A percentile compares a stretch with the other conserved stretches of the same genome.
Evolutionary conservation across 1,139 yeast genomes (phyloP).

Genomic region (Yamadazyma atmosphaerica): DNA sequence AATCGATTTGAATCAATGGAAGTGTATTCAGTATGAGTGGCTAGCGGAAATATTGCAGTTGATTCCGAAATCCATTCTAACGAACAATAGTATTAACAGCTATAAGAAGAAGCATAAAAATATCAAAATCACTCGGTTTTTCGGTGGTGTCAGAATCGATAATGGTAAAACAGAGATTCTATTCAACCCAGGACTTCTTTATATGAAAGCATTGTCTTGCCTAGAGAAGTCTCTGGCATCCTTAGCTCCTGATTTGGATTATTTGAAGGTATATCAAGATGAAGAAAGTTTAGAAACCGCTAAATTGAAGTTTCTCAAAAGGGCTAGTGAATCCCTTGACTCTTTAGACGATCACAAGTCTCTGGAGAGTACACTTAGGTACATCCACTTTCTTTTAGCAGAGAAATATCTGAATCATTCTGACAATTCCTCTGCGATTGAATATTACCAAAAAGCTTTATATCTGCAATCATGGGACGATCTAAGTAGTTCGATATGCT

Average conservation of each 20-base stretch:
- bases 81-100: constrained; percentile 17
- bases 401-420: constrained; percentile 37
- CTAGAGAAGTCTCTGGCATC: constrained; percentile 4
- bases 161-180: constrained; percentile 30
- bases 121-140: constrained; percentile 18
- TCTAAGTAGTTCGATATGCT: constrained; percentile 3
- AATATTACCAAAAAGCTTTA: constrained; percentile 26
- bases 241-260: constrained; percentile 11
- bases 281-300: constrained; percentile 3
- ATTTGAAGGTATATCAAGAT: constrained; percentile 4
- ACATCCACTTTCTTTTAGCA: constrained; percentile 50
- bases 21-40: constrained; percentile 50
- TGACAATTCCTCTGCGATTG: constrained; percentile 28
- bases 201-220: constrained; percentile 22
- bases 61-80: constrained; percentile 45
- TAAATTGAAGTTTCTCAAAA: constrained; percentile 9
- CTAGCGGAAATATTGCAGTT: constrained; percentile 54
- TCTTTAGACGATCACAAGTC: constrained; percentile 11
- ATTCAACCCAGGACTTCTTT: constrained; percentile 31
- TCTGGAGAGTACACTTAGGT: constrained; percentile 12
- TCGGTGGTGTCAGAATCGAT: constrained; percentile 36
- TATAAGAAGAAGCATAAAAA: constrained; percentile 13
- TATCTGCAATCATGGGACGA: constrained; percentile 7
- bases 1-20: constrained; percentile 33
- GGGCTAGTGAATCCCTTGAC: constrained; percentile 3